These are phyloP conservation scores for Trametes hirsuta DNA, from an alignment of 1,284 basidiomycete genomes.

Conservation along the genomic window DNA sequence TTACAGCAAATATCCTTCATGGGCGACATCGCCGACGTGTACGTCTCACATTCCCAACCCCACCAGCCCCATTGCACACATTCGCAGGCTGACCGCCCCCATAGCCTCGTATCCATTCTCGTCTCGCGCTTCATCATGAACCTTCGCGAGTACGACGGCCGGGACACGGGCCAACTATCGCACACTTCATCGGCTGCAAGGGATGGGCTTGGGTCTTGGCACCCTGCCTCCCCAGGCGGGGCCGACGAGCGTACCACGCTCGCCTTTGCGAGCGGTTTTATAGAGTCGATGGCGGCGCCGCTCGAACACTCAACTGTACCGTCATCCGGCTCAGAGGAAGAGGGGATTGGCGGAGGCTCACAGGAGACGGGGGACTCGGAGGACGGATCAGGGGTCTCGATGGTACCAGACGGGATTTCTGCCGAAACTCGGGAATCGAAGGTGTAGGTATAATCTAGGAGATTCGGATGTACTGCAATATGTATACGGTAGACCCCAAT, in stretches of 20 bases:
- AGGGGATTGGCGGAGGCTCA: no score
- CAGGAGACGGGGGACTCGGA: no score
- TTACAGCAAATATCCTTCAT: no score
- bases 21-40: background rate
- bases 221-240: background rate
- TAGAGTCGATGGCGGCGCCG: background rate
- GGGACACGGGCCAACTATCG: background rate
- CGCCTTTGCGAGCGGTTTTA: background rate
- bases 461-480: no score
- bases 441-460: no score
- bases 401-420: no score
- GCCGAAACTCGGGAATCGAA: no score
- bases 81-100: background rate
- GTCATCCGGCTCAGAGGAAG: no score
- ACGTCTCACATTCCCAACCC: background rate
- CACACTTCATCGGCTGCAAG: background rate
- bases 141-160: slow-evolving; percentile 7
- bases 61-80: no score
- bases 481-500: no score
- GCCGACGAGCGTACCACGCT: background rate
- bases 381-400: no score
- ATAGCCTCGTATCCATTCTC: slow-evolving; percentile 1
- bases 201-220: background rate
- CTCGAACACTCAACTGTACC: background rate
- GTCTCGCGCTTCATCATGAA: slow-evolving; percentile 15